Conservation (phyloP, 768 basidiomycete species). For the Mycena pura region DNA sequence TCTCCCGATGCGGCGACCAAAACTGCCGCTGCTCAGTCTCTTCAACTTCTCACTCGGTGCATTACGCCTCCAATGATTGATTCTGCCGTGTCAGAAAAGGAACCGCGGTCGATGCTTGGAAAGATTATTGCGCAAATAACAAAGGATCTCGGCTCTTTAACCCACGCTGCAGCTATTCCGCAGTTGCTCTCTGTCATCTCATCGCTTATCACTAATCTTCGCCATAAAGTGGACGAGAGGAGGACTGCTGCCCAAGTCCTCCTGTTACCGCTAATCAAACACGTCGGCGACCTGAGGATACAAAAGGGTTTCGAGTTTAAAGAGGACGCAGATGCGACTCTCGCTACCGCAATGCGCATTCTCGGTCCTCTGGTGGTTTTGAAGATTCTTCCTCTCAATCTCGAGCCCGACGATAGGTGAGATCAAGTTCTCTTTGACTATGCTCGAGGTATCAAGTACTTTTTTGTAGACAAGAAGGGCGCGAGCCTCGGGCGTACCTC, state of each 20-base stretch:
- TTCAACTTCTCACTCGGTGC: constrained; percentile 70
- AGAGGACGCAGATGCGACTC: constrained; percentile 80
- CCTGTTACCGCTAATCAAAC: constrained; percentile 70
- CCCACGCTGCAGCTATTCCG: constrained; percentile 77
- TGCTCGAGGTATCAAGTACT: too few relatives aligned
- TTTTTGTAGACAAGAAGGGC: constrained; percentile 62
- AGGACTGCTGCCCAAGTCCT: constrained; percentile 72
- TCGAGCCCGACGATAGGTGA: constrained; percentile 84
- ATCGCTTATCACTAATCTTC: constrained; percentile 69
- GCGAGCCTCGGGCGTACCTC: constrained; percentile 89
- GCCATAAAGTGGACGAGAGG: constrained; percentile 50
- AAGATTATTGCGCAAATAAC: constrained; percentile 68
- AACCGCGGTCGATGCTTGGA: constrained; percentile 60
- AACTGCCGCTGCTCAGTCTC: constrained; percentile 67
- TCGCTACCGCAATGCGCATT: constrained; percentile 83
- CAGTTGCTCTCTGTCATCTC: constrained; percentile 79
- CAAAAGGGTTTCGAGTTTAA: constrained; percentile 90
- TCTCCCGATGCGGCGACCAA: constrained; percentile 66
- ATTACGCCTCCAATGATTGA: constrained; percentile 69
- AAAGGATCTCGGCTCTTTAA: constrained; percentile 74
- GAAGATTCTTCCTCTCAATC: constrained; percentile 78
- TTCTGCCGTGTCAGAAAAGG: constrained; percentile 54
- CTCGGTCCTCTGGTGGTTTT: constrained; percentile 87
- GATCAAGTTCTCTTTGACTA: too few relatives aligned
- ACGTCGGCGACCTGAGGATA: constrained; percentile 75